Percentiles rank a stretch among this genome's conserved stretches.
These are phyloP conservation scores for Tylopilus rubrobrunneus DNA, from an alignment of 768 basidiomycete genomes.

Conservation along the genomic window DNA sequence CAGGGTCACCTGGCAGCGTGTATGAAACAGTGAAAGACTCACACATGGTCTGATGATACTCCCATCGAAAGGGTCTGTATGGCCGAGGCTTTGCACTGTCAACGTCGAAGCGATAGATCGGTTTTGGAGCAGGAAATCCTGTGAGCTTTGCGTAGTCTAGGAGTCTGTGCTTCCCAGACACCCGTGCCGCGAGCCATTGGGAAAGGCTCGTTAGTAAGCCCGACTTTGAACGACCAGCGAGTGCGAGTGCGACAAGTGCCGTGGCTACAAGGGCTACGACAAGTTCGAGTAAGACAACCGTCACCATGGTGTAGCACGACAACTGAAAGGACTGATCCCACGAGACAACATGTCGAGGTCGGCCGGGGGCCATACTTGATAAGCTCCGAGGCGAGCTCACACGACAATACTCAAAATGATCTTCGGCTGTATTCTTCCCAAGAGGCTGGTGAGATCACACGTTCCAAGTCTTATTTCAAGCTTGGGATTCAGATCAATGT, in stretches of 20 bases:
- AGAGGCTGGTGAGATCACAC: not conserved
- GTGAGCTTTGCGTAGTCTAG: constrained; percentile 42
- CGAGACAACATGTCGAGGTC: not conserved
- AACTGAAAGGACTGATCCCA: not conserved
- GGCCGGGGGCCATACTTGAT: not conserved
- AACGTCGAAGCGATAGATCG: constrained; percentile 42
- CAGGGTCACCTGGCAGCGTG: not conserved
- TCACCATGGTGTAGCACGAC: constrained; percentile 8
- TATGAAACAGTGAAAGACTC: constrained; percentile 7
- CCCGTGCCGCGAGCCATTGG: constrained; percentile 6
- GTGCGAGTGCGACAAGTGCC: constrained; percentile 1
- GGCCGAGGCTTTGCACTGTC: constrained; percentile 43
- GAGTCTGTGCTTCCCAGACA: constrained; percentile 10
- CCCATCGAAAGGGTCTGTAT: constrained; percentile 55
- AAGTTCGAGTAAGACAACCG: not conserved
- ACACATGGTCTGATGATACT: constrained; percentile 57
- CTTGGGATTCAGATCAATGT: not conserved
- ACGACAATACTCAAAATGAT: too few relatives aligned
- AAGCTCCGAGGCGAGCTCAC: too few relatives aligned
- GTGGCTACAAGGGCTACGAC: not conserved
- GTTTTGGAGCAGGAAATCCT: constrained; percentile 41
- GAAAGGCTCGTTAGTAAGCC: not conserved
- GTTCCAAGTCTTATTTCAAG: not conserved
- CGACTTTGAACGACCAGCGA: not conserved
- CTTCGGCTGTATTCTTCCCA: too few relatives aligned